Base-by-base conservation (phyloP, 192 early-diverging fungal genomes). In the Coemansia sp. region DNA sequence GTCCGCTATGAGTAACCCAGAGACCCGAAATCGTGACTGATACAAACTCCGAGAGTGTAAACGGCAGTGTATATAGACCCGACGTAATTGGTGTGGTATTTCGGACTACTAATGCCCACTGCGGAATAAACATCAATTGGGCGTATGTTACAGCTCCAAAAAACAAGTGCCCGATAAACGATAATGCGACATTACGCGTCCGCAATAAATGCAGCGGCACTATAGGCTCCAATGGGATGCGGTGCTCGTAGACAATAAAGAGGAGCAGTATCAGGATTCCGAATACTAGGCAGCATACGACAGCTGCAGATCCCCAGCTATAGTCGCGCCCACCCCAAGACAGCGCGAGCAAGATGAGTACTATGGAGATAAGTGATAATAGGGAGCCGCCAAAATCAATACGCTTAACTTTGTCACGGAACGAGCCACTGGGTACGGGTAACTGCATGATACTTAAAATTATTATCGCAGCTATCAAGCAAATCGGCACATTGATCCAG, bases 401-500 rank as follows among this genome's bases (percentile, higher is more conserved):
- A n/a, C 80, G 70, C 47, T 68, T 76, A 1, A 87, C 65, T 60
- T 83, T 87, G n/a, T 84, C 70, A 11, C 31, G 31, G 7, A 75
- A 13, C 18, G 75, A 64, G 3, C 84, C 79, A 16, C 44, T 65
- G 6, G 84, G 81, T 34, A 72, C 64, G 69, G 85, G 87, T 36
- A 89, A 85, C 58, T 90, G 83, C 16, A 93, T 75, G 1, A 93
- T 82, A 31, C 90, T 80, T 22, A 91, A 81, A 24, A 94, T 65
- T 24, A 83, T 77, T 8, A 85, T 73, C 43, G 87, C 66, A 11
- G 81, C 84, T 8, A 87, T 58, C 2, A 89, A 74, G 39, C 87
- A 76, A 60, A 96, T 65, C 38, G 93, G 93, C 5, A 96, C 67
- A 78, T 93, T 95, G 76, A 95, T 91, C 81, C 87, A 96, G 69